A percentile compares a stretch with the other conserved stretches of the same genome.
Conservation (phyloP, 371 early-diverging fungal genomes). For the Dichotomocladium elegans region DNA sequence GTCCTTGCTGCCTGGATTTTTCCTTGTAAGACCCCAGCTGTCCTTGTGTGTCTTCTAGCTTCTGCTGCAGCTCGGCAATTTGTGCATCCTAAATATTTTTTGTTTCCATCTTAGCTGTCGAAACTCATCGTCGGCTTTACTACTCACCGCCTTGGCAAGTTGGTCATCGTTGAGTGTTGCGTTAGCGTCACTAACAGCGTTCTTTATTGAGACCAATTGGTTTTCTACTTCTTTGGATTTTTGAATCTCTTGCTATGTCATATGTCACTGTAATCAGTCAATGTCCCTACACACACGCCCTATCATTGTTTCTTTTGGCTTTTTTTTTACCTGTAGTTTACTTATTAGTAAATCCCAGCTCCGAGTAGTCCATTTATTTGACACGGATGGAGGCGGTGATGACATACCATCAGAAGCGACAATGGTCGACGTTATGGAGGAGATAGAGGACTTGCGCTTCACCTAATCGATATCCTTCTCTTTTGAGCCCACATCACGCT, state of each 20-base stretch:
- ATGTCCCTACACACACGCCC: too few species aligned
- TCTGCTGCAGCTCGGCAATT: conserved; percentile 12
- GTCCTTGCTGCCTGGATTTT: conserved; percentile 24
- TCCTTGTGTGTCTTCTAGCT: conserved; percentile 15
- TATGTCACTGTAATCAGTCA: too few species aligned
- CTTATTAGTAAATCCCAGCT: conserved; percentile 24
- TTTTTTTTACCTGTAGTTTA: conserved; percentile 33
- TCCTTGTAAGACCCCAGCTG: conserved; percentile 18
- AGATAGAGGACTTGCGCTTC: conserved; percentile 9
- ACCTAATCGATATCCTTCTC: conserved; percentile 1
- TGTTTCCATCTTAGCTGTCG: too few species aligned
- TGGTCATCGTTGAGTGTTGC: conserved; percentile 7
- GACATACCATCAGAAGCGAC: conserved; percentile 6
- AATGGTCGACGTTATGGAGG: conserved; percentile 10
- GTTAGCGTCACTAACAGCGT: conserved; percentile 20
- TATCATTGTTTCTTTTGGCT: too few species aligned
- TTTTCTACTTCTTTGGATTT: conserved; percentile 33
- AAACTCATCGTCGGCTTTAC: too few species aligned
- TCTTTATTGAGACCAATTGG: conserved; percentile 25
- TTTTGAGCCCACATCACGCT: not conserved
- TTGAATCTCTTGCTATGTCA: conserved; percentile 17
- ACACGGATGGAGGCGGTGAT: conserved; percentile 3
- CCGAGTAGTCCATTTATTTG: conserved; percentile 8
- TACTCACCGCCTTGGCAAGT: conserved; percentile 11
- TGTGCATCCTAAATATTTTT: conserved; percentile 14